These are phyloP conservation scores for Erythrophleum ivorense DNA, from an alignment of 331 rosid species.

Conservation along the genomic window DNA sequence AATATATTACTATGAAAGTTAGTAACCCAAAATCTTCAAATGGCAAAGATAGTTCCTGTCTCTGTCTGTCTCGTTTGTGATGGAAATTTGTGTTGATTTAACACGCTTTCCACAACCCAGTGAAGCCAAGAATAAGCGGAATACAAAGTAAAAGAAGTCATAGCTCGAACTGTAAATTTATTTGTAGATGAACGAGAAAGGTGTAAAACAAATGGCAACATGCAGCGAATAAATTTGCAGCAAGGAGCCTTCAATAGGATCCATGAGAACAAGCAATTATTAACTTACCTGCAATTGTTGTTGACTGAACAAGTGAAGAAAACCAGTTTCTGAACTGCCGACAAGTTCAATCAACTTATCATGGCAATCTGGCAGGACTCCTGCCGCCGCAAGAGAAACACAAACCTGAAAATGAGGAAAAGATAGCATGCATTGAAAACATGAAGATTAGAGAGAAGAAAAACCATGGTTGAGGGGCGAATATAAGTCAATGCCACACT, in stretches of 20 bases:
- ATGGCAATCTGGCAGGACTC: constrained; percentile 66
- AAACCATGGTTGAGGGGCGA: background rate
- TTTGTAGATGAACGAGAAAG: constrained; percentile 1
- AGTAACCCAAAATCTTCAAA: too few relatives aligned
- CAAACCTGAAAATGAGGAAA: constrained; percentile 65
- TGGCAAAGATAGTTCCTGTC: too few relatives aligned
- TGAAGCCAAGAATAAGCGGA: constrained; percentile 27
- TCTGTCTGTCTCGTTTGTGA: background rate
- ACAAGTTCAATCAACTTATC: constrained; percentile 82
- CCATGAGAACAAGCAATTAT: constrained; percentile 32
- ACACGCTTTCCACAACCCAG: background rate
- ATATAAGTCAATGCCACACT: constrained; percentile 13
- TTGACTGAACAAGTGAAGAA: constrained; percentile 87
- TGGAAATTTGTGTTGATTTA: background rate
- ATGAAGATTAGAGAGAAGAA: background rate
- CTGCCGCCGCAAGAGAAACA: constrained; percentile 78
- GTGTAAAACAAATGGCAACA: constrained; percentile 4
- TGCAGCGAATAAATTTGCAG: constrained; percentile 28
- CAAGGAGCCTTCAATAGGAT: constrained; percentile 1
- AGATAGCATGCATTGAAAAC: constrained; percentile 20
- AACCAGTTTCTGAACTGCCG: constrained; percentile 67
- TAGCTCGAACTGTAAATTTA: background rate
- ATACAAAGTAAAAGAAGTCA: background rate
- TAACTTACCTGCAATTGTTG: constrained; percentile 84
- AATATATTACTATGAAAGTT: too few relatives aligned